Evolutionary conservation across 441 rosid species (phyloP).

Genomic region (Biscutella laevigata): DNA sequence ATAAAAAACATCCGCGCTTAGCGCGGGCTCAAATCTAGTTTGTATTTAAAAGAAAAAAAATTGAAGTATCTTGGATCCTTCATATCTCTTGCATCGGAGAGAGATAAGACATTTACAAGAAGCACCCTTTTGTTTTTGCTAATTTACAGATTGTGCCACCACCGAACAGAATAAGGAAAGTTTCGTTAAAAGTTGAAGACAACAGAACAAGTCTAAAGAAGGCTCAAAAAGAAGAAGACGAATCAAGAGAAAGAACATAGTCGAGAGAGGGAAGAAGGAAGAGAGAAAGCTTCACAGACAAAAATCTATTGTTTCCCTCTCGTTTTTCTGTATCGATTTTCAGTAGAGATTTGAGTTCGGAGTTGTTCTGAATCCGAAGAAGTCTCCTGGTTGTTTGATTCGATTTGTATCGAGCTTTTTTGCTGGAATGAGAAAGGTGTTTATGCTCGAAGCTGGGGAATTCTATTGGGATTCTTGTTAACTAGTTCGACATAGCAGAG

Average conservation of each 20-base stretch:
- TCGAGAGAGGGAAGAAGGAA: too few species aligned
- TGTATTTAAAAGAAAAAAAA: too few species aligned
- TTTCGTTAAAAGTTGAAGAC: constrained; percentile 26
- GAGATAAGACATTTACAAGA: constrained; percentile 22
- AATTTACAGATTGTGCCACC: constrained; percentile 49
- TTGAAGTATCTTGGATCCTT: constrained; percentile 44
- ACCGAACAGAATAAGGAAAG: constrained; percentile 27
- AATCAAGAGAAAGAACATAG: constrained; percentile 4
- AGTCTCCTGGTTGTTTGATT: background rate
- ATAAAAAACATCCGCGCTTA: too few species aligned
- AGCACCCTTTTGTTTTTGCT: constrained; percentile 6
- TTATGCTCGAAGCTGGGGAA: constrained; percentile 3
- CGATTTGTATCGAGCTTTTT: too few species aligned
- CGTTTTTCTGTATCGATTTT: too few species aligned
- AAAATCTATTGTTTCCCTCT: too few species aligned
- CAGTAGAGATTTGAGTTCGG: constrained; percentile 12
- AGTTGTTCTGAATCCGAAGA: background rate
- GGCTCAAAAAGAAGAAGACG: background rate
- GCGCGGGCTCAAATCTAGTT: too few species aligned
- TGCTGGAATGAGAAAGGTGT: background rate
- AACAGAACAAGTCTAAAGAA: constrained; percentile 4
- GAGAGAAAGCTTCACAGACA: too few species aligned
- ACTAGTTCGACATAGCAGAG: constrained; percentile 1
- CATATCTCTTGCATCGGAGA: constrained; percentile 20
- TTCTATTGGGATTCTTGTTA: background rate